Conservation (phyloP, 805 yeast genomes). For the Phaffomyces opuntiae region DNA sequence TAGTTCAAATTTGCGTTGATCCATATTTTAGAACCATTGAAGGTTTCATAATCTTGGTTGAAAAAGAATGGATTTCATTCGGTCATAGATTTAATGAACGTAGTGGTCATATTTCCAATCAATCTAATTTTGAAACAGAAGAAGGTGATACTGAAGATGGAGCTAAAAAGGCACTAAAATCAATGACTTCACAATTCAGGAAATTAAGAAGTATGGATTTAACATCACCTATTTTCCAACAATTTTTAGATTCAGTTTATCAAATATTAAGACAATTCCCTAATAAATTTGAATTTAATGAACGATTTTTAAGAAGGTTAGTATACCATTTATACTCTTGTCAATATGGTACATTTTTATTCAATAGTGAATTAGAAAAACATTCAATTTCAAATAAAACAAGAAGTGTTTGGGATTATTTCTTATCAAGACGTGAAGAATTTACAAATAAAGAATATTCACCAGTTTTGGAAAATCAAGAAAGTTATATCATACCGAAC, state of each 20-base stretch:
- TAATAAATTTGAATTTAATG: conserved; percentile 74
- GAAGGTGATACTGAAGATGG: conserved; percentile 39
- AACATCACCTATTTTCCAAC: conserved; percentile 91
- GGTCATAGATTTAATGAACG: conserved; percentile 88
- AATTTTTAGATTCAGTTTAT: conserved; percentile 83
- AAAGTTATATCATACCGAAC: conserved; percentile 47
- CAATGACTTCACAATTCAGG: conserved; percentile 44
- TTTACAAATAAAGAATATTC: conserved; percentile 49
- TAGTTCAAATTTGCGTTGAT: conserved; percentile 81
- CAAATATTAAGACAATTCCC: conserved; percentile 74
- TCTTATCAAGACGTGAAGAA: conserved; percentile 65
- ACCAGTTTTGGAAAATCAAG: conserved; percentile 19
- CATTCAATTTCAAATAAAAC: conserved; percentile 44
- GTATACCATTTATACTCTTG: conserved; percentile 88
- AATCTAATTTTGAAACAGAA: conserved; percentile 33
- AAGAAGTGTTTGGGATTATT: conserved; percentile 90
- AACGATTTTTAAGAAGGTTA: conserved; percentile 75
- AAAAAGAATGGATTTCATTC: conserved; percentile 93
- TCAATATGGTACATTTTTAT: conserved; percentile 88
- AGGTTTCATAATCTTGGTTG: conserved; percentile 80
- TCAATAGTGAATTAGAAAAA: conserved; percentile 65
- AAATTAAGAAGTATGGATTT: conserved; percentile 45
- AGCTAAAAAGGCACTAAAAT: conserved; percentile 38
- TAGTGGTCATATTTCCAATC: conserved; percentile 55
- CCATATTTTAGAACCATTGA: conserved; percentile 83